A percentile compares a stretch with the other conserved stretches of the same genome.
Conservation (phyloP, 345 rosid genomes). For the Brassica juncea region DNA sequence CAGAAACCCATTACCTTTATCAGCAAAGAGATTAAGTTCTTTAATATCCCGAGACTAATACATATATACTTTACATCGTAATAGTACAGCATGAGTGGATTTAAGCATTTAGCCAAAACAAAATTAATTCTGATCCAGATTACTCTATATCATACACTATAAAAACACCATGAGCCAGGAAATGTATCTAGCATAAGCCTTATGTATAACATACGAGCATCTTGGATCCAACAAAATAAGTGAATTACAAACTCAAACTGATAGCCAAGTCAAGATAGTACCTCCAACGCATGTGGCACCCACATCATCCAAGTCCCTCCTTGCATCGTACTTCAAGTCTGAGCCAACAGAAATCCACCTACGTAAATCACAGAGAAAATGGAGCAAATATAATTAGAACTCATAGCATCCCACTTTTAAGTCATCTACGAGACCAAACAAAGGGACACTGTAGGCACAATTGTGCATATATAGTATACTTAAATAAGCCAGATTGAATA, state of each 20-base stretch:
- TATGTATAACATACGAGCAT: slow-evolving; percentile 18
- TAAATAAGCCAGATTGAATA: slow-evolving; percentile 7
- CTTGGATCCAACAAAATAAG: slow-evolving; percentile 2
- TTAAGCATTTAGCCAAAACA: slow-evolving; percentile 6
- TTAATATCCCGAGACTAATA: not conserved
- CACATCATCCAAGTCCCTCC: slow-evolving; percentile 98
- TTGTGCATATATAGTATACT: slow-evolving; percentile 2
- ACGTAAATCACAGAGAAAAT: slow-evolving; percentile 35
- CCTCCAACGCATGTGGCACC: slow-evolving; percentile 84
- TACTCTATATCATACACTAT: slow-evolving; percentile 20
- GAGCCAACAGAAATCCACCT: slow-evolving; percentile 99
- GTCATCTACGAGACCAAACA: slow-evolving; percentile 11
- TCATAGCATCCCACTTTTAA: slow-evolving; percentile 5
- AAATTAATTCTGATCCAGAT: slow-evolving; percentile 14
- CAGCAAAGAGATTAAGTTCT: slow-evolving; percentile 16
- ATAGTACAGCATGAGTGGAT: slow-evolving; percentile 5
- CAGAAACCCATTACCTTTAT: slow-evolving; percentile 15
- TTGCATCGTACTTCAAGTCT: slow-evolving; percentile 91
- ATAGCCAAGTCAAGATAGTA: slow-evolving; percentile 33
- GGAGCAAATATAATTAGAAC: slow-evolving; percentile 19
- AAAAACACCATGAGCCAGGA: slow-evolving; percentile 15
- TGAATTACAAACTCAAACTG: slow-evolving; percentile 1
- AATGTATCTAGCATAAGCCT: not conserved
- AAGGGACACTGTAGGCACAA: slow-evolving; percentile 3
- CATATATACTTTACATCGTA: slow-evolving; percentile 8